Evolutionary conservation across 805 yeast genomes (phyloP), one percentile per base, ranked within the genome.

Genomic region (Pichia cephalocereana): DNA sequence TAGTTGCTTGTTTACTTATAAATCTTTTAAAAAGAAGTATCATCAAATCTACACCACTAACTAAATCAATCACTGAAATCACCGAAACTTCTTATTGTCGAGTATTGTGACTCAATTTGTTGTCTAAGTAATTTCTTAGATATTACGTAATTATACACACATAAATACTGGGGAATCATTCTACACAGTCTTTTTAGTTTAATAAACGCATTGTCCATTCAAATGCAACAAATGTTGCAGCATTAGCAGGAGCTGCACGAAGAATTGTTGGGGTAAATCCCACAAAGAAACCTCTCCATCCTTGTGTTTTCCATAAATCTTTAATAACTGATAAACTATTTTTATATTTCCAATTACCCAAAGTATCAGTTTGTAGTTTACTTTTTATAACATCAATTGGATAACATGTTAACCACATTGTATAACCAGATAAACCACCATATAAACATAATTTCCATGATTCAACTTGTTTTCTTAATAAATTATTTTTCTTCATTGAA

Each of bases 231-330:
- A 93, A 93, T 0, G 99, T 95, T 31, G 95, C 96, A 40, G 96
- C 99, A 63, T 93, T 95, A 4, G 95, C 99, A 0, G 99, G 99
- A 4, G 96, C 96, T 44, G 99, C 98, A 69, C 99, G 83, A 54
- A 93, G 70, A 54, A 93, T 79, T 0, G 98, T 90, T 38, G 99
- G 97, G 18, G 80, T 67, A 62, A 95, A 90, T 2, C 99, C 99
- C 67, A 83, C 83, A 68, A 86, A 86, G 60, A 93, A 85, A 0
- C 96, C 96, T 53, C 72, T 72, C 27, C 80, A 49, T 28, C 98
- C 97, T 46, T 73, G 71, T n/a, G 73, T 70, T 44, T 63, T 65
- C 59, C 63, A 74, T 23, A 87, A 73, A 48, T 74, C 71, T 48
- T 63, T 72, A 17, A 77, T 68, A 28, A 88, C 95, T 50, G 76